Percentiles rank a stretch among this genome's conserved stretches.
These are phyloP conservation scores for Penicillium sp. DNA, from an alignment of 2,329 filamentous ascomycete species.

Conservation along the genomic window DNA sequence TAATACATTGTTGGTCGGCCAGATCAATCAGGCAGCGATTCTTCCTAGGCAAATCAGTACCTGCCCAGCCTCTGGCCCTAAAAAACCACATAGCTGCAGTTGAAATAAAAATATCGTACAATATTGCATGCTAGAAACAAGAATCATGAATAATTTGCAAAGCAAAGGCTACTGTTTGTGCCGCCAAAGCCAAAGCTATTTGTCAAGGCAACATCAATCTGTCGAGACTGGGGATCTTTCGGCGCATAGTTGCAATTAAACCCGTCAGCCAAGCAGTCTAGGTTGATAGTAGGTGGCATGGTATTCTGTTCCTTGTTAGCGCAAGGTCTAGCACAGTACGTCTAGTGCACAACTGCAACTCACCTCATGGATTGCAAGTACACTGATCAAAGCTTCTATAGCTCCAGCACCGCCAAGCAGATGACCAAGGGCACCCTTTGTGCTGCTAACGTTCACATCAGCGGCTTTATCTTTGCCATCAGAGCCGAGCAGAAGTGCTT, in stretches of 20 bases:
- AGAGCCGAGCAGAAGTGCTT: slow-evolving; percentile 69
- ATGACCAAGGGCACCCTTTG: slow-evolving; percentile 90
- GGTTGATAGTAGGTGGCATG: slow-evolving; percentile 83
- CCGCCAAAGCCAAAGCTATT: slow-evolving; percentile 99
- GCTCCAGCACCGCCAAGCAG: slow-evolving; percentile 87
- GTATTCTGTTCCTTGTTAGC: slow-evolving; percentile 55
- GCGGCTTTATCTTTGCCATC: slow-evolving; percentile 61
- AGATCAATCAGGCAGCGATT: not conserved
- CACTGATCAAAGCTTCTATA: slow-evolving; percentile 80
- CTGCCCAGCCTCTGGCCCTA: not conserved
- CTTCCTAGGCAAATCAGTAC: not conserved
- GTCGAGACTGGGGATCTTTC: slow-evolving; percentile 64
- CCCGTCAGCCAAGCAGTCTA: slow-evolving; percentile 62
- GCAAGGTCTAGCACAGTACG: not conserved
- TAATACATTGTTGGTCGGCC: not conserved
- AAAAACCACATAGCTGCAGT: not conserved
- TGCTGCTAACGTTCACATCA: slow-evolving; percentile 81
- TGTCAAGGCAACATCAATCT: slow-evolving; percentile 72
- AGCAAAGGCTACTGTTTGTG: slow-evolving; percentile 87
- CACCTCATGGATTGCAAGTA: slow-evolving; percentile 76
- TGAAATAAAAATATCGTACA: slow-evolving; percentile 6
- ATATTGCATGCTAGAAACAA: not conserved
- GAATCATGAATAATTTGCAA: slow-evolving; percentile 42
- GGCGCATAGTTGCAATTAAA: slow-evolving; percentile 86
- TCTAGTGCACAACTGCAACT: slow-evolving; percentile 28